Base-by-base conservation (phyloP, 176 grass and related monocot genomes). In the Hordeum vulgare region DNA sequence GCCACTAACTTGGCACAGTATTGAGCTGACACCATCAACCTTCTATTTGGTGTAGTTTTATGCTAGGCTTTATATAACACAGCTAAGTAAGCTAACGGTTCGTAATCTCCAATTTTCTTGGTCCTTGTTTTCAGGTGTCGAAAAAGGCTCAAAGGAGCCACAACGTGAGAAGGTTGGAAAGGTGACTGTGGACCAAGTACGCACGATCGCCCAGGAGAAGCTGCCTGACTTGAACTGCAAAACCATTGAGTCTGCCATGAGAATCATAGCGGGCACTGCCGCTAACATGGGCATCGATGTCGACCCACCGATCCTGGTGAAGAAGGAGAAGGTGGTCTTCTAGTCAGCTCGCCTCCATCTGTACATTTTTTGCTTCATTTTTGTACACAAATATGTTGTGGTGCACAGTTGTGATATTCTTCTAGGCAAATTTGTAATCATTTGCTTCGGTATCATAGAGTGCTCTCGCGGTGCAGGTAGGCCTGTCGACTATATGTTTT, bases 231-330 rank as follows among this genome's bases (percentile, higher is more conserved):
- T 97, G 78, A 97, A 97, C 85, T 97, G 92, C 73, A 97, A 88
- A 61, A 97, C 54, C 63, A 91, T 94, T 15, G 92, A 97, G 8
- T 92, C 94, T 11, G 94, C 94, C 26, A 97, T 97, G 95, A 90
- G 90, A 78, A 94, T 94, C 75, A 89, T 97, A 23, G 92, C 95
- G 37, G 92, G 95, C 65, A 97, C 92, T 33, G 90, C 92, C 0
- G 92, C 90, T 80, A 97, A 94, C 86, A 97, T 97, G 95, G 95
- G 90, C 58, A 97, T 97, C 39, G 86, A 88, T 23, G 33, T 94
- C 24, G 90, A 94, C 26, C 92, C 90, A 42, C 88, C 95, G 37
- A 86, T 97, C 37, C 88, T 94, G 51, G 77, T 75, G 69, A 91
- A 87, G 45, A 97, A 97, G 66, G 78, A 88, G 58, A 97, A 93